Base-by-base conservation (phyloP, 2,329 filamentous ascomycete species). In the Coniella lustricola region DNA sequence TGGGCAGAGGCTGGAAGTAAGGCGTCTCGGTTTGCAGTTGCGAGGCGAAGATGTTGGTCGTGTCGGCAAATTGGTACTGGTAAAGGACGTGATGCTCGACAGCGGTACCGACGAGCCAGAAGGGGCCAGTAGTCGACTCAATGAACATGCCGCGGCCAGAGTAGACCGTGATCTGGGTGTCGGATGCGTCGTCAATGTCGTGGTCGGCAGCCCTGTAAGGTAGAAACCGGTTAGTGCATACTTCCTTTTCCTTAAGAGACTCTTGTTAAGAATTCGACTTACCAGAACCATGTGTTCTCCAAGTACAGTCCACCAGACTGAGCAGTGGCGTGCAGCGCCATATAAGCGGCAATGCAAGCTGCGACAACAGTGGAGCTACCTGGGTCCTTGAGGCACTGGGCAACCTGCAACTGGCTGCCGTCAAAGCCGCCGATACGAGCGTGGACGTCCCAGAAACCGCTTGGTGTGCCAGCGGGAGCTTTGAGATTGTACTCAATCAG, bases 371-470 rank as follows among this genome's bases (percentile, higher is more conserved):
- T 44, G 10, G 52, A n/a, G 31, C 51, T 58, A 10, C 57, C 56
- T 5, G 71, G 59, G 48, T 65, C 57, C 67, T 86, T 87, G 51
- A 74, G 64, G 61, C 87, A 91, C 52, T 78, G 78, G 52, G 77
- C 73, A 35, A 80, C 76, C 63, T 85, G 80, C 42, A 89, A 74
- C 48, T 82, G 67, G 14, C 82, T 85, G 42, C 85, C 85, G 9
- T 76, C 74, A 50, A 78, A 81, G 14, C 86, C 86, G 55, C 84
- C 85, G 45, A 90, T 76, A 59, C 86, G 79, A 59, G 84, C 79
- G 66, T 90, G 86, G 16, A 84, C 79, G 59, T 90, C 86, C 85
- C 85, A 90, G 63, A 84, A 73, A 9, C 77, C 79, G 17, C 67
- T 68, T 3, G 73, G 72, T 32, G 58, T 60, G 12, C 56, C 60